Evolutionary conservation across 768 basidiomycete species (phyloP), one percentile per base, ranked within the genome.

Genomic region (Termitomyces heimii): DNA sequence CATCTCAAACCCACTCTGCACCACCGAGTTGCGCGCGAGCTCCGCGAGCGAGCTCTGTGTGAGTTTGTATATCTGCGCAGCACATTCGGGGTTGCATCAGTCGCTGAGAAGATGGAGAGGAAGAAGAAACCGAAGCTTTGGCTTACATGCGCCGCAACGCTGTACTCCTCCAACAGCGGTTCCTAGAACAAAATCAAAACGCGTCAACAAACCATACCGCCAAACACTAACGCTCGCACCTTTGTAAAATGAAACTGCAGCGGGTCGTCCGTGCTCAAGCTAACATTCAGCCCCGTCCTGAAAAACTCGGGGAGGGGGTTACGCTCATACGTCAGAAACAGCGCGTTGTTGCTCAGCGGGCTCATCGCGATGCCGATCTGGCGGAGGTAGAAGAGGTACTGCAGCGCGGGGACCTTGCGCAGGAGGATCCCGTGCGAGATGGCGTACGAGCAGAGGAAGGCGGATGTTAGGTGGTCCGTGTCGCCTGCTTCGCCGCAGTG

Each of bases 331-430:
- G 92, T 88, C 67, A 99, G 76, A 77, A 99, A 99, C 37, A 99
- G 75, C 1, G 97, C 94, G 63, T 99, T 99, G 69, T 99, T 99
- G 72, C 94, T 97, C 46, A 99, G 73, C 2, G 97, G 97, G 66
- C 92, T 94, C 97, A 99, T 99, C 2, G 97, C 97, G 18, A 99
- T 82, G 31, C 97, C 96, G 60, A 98, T 98, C 74, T 98, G 97
- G 73, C 93, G 95, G 62, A 99, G 79, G 70, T 98, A 99, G 74
- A 94, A 99, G 14, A 99, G 82, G 68, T 99, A 99, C 67, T 96
- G 94, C 46, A 99, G 74, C 1, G 95, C 95, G 0, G 97, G 97
- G 5, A 99, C 96, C 72, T 99, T 99, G 57, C 97, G 89, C 9
- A 99, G 82, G 20, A 98, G 78, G 70, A 99, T 99, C n/a, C 97